A percentile compares a stretch with the other conserved stretches of the same genome.
Evolutionary conservation across 2,329 filamentous ascomycete genomes (phyloP).

Genomic region (Aspergillus sp.): DNA sequence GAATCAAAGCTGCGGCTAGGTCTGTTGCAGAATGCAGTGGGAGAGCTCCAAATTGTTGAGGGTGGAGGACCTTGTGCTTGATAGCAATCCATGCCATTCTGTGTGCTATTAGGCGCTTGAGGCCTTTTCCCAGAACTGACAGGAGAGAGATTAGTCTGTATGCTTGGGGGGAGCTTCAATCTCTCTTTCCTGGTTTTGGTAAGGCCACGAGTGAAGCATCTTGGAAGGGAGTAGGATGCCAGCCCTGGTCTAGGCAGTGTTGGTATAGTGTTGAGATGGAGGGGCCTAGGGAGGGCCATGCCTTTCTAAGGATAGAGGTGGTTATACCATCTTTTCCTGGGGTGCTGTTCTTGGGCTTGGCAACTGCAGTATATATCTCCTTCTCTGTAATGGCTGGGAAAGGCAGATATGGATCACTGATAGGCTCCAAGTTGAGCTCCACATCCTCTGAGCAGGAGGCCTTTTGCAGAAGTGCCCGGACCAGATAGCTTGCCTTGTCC

Average conservation of each 20-base stretch:
- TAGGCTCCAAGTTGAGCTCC: neutral
- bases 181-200: neutral
- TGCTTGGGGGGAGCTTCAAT: neutral
- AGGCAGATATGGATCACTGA: neutral
- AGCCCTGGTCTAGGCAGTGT: neutral
- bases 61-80: neutral
- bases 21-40: neutral
- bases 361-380: neutral
- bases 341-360: neutral
- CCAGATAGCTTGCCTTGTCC: neutral
- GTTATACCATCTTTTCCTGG: neutral
- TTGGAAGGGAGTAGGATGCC: neutral
- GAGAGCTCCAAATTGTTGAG: neutral
- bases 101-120: neutral
- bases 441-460: neutral
- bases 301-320: neutral
- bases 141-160: neutral
- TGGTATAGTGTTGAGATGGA: neutral
- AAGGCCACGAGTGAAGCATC: neutral
- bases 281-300: neutral
- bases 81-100: neutral
- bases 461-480: neutral
- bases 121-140: neutral
- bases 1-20: neutral
- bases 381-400: neutral